Evolutionary conservation across 108 stramenopile genomes (phyloP).

Genomic region (Bacterosira constricta): DNA sequence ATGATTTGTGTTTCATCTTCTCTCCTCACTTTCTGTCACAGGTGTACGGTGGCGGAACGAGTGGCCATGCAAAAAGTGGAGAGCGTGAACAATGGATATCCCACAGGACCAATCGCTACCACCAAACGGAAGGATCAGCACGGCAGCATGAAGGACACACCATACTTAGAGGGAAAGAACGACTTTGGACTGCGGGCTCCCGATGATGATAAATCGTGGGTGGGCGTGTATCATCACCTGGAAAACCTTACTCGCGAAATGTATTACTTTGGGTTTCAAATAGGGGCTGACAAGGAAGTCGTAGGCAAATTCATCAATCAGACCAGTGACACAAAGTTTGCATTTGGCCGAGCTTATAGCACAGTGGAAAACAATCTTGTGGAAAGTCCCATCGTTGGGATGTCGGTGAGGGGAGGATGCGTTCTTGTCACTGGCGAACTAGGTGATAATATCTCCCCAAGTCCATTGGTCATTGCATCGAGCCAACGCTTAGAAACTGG

Average conservation of each 20-base stretch:
- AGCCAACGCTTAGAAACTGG: conserved; percentile 8
- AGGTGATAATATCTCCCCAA: neutral
- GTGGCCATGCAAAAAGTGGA: conserved; percentile 28
- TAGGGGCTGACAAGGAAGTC: conserved; percentile 5
- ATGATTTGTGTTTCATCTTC: neutral
- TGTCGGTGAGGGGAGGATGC: conserved; percentile 16
- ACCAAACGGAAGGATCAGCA: neutral
- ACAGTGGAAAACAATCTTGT: neutral
- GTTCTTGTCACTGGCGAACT: neutral
- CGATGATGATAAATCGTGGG: conserved; percentile 36
- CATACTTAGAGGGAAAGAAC: conserved; percentile 7
- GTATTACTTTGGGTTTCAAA: conserved; percentile 40
- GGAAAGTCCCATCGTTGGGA: neutral
- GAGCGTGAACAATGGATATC: conserved; percentile 6
- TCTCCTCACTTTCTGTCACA: neutral
- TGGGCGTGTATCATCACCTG: conserved; percentile 30
- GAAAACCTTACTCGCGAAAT: conserved; percentile 18
- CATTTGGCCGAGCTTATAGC: conserved; percentile 3
- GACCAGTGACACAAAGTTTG: conserved; percentile 19
- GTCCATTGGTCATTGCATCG: conserved; percentile 6
- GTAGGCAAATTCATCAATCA: conserved; percentile 24
- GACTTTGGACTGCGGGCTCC: conserved; percentile 29
- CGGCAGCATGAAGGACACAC: neutral
- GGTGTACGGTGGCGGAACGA: conserved; percentile 31
- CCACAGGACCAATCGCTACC: conserved; percentile 33